These are phyloP conservation scores for Phaeotremella skinneri DNA, from an alignment of 768 basidiomycete species.

Conservation along the genomic window DNA sequence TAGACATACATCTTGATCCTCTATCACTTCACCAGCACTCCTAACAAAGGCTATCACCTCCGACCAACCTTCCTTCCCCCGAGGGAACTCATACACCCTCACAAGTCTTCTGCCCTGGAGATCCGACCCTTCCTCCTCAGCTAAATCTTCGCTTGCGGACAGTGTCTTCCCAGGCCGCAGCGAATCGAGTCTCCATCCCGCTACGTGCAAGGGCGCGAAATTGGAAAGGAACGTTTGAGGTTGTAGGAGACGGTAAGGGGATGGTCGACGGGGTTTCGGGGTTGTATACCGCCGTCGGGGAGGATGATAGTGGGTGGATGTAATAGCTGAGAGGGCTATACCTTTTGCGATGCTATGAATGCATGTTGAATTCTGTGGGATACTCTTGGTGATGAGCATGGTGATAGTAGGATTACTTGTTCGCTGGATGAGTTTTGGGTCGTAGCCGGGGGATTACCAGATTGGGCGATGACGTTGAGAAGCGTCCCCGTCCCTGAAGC, in stretches of 20 bases:
- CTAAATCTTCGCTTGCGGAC: background rate
- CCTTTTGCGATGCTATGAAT: too few species aligned
- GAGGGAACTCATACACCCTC: constrained; percentile 23
- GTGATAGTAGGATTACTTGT: too few species aligned
- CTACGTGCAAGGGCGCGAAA: constrained; percentile 39
- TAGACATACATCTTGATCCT: constrained; percentile 36
- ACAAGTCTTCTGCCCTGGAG: constrained; percentile 33
- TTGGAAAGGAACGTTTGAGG: constrained; percentile 28
- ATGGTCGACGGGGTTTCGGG: constrained; percentile 16
- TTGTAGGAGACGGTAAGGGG: constrained; percentile 35
- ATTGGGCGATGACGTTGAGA: too few species aligned
- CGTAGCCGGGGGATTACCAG: too few species aligned
- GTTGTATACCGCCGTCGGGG: background rate
- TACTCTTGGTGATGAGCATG: too few species aligned
- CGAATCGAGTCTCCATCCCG: constrained; percentile 36
- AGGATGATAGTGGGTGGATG: background rate
- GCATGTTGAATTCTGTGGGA: too few species aligned
- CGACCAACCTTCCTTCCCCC: constrained; percentile 29
- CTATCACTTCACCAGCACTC: constrained; percentile 13
- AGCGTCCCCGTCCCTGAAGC: background rate
- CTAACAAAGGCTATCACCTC: constrained; percentile 14
- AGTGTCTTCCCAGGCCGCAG: constrained; percentile 6
- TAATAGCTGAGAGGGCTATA: constrained; percentile 4
- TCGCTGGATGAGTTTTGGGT: too few species aligned
- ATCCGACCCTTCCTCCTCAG: constrained; percentile 15